Evolutionary conservation across 768 basidiomycete genomes (phyloP).

Genomic region (Infundibulicybe gibba): DNA sequence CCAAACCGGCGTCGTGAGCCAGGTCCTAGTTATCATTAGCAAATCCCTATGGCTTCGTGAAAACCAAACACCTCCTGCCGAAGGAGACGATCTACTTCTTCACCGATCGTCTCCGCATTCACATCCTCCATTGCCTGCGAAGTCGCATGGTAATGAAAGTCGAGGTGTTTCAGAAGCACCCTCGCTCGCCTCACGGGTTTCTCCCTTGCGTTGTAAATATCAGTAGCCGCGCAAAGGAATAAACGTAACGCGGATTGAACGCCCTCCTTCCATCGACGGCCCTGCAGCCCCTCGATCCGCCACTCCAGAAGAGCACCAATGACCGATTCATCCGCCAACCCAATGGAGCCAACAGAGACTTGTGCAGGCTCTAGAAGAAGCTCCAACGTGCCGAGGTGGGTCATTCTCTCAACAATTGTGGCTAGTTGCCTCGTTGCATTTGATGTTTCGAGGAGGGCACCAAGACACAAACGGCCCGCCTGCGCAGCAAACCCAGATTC

Average conservation of each 20-base stretch:
- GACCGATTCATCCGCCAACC: conserved; percentile 23
- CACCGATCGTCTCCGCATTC: conserved; percentile 31
- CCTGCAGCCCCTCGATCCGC: conserved; percentile 55
- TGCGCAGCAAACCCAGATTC: conserved; percentile 33
- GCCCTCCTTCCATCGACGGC: conserved; percentile 54
- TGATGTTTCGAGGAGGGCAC: conserved; percentile 35
- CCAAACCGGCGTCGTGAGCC: conserved; percentile 29
- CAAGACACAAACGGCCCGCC: conserved; percentile 21
- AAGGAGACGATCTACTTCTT: conserved; percentile 39
- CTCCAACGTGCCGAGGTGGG: conserved; percentile 66
- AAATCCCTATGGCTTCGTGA: background rate
- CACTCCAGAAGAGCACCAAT: conserved; percentile 57
- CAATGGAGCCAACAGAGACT: conserved; percentile 41
- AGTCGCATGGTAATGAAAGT: conserved; percentile 41
- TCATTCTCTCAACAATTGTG: conserved; percentile 58
- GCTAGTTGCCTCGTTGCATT: conserved; percentile 51
- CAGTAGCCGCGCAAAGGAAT: conserved; percentile 47
- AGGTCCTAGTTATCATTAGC: conserved; percentile 20
- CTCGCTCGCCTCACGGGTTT: conserved; percentile 61
- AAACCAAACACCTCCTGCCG: conserved; percentile 32
- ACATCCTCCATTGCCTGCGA: conserved; percentile 17
- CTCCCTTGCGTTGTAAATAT: conserved; percentile 40
- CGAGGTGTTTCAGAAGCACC: conserved; percentile 50
- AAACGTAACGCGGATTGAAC: conserved; percentile 34
- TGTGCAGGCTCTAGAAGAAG: conserved; percentile 48